Evolutionary conservation across 2,329 filamentous ascomycete genomes (phyloP), one percentile per base, ranked within the genome.

Genomic region (Helicocarpus griseus): DNA sequence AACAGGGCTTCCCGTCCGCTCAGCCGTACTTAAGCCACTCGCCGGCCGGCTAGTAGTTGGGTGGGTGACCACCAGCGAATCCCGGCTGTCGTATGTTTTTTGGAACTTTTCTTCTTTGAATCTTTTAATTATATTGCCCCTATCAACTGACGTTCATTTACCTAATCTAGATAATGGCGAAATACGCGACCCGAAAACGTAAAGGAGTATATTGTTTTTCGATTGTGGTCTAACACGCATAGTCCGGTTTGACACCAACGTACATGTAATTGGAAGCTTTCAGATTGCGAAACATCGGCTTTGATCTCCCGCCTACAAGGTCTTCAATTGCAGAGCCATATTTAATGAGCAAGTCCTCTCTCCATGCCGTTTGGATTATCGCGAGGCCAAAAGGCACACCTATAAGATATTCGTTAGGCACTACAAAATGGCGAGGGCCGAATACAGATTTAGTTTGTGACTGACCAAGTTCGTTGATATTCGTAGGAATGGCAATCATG

Each of bases 401-500:
- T 54, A 31, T 17, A 48, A 26, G 22, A 9, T 33, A 6, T 28
- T 24, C 14, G 11, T 36, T 13, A 51, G 29, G 11, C 8, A 41
- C 3, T 17, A 6, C 17, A 22, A 14, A 24, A 14, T 21, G n/a
- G 21, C 38, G 22, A 5, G 21, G 8, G 0, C 9, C 13, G 38
- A 21, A 8, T 2, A 1, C 6, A 8, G 5, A 22, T 41, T 41
- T 21, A 22, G 3, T 41, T 41, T 41, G 8, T 28, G 24, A 40
- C 49, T 51, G 17, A 3, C 74, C 77, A 11, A 56, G 36, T 3
- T 52, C n/a, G 14, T 19, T 62, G 57, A 80, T 69, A 1, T 82
- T 82, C 0, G 76, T 81, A 0, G 86, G 86, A 1, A 89, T 63
- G 0, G 85, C 87, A 48, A 89, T 73, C 61, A 86, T 76, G 0